These are phyloP conservation scores for Psophocarpus tetragonolobus DNA, from an alignment of 306 rosid genomes.

Conservation along the genomic window DNA sequence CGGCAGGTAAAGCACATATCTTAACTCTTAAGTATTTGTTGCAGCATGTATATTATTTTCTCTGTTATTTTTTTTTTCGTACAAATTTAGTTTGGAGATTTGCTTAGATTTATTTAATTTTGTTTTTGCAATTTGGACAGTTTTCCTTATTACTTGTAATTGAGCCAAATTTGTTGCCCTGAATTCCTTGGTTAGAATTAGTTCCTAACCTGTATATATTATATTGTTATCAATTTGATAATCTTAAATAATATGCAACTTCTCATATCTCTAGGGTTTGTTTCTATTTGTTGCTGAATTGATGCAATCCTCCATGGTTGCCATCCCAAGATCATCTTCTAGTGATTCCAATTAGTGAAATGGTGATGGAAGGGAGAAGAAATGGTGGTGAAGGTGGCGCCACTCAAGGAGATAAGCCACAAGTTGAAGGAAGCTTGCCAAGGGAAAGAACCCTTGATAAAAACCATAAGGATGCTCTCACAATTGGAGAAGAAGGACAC, in stretches of 20 bases:
- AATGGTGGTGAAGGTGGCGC: too few species aligned
- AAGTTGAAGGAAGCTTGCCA: too few species aligned
- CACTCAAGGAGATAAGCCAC: too few species aligned
- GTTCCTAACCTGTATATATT: not conserved
- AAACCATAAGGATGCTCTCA: too few species aligned
- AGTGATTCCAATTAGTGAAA: too few species aligned
- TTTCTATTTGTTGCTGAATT: conserved; percentile 6
- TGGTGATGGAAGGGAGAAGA: too few species aligned
- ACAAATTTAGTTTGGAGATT: not conserved
- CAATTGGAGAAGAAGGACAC: too few species aligned
- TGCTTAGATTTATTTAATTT: not conserved
- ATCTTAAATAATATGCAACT: not conserved
- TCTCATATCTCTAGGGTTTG: not conserved
- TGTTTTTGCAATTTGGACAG: not conserved
- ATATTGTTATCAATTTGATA: not conserved
- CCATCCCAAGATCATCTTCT: too few species aligned
- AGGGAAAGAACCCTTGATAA: too few species aligned
- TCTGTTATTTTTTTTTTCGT: not conserved
- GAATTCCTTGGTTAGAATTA: not conserved
- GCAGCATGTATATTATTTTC: not conserved
- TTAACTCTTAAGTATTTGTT: not conserved
- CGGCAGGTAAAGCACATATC: conserved; percentile 70
- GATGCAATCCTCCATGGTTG: too few species aligned
- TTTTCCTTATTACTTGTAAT: not conserved
- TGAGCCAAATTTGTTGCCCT: not conserved